These are phyloP conservation scores for Pontederia paniculata DNA, from an alignment of 176 grass and related monocot species.

Conservation along the genomic window DNA sequence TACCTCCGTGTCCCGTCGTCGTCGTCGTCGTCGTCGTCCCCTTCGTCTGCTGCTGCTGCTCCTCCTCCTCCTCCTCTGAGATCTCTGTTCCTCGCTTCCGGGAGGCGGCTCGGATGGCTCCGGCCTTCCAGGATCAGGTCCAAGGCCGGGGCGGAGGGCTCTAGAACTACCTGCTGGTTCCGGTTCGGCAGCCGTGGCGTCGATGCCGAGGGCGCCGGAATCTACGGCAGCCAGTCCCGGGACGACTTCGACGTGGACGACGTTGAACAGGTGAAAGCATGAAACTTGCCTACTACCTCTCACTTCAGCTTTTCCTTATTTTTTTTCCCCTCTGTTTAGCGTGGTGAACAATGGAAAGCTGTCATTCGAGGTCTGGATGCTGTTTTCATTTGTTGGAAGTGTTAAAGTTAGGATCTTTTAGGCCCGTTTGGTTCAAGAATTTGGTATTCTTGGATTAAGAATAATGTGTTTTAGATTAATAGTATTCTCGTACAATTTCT, in stretches of 20 bases:
- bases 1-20: background rate
- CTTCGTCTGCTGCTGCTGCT: background rate
- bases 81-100: conserved; percentile 30
- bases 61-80: background rate
- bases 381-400: background rate
- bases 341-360: no score
- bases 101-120: conserved; percentile 24
- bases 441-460: no score
- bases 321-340: no score
- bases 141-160: conserved; percentile 31
- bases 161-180: conserved; percentile 61
- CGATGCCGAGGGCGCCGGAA: conserved; percentile 63
- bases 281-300: no score
- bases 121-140: conserved; percentile 29
- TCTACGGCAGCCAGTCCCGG: conserved; percentile 74
- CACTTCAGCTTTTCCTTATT: no score
- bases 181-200: conserved; percentile 62
- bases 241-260: conserved; percentile 94
- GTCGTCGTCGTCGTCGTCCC: conserved; percentile 6
- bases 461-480: no score
- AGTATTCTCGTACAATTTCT: no score
- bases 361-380: no score
- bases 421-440: no score
- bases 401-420: background rate
- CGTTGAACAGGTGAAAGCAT: conserved; percentile 65